These are phyloP conservation scores for Auriscalpium orientale DNA, from an alignment of 768 basidiomycete species.

Conservation along the genomic window DNA sequence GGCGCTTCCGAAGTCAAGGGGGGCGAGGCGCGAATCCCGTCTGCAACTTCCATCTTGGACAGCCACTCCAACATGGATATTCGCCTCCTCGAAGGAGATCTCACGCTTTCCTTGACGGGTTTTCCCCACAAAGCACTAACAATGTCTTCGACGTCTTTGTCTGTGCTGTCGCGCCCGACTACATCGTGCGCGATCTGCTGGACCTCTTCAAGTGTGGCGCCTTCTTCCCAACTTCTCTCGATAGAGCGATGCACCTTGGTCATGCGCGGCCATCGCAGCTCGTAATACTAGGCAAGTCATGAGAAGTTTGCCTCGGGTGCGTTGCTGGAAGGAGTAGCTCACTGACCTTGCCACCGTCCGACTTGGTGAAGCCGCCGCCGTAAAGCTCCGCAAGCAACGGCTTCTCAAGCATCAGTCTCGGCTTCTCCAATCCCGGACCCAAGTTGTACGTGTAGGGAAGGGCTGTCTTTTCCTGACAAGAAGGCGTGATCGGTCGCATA, in stretches of 20 bases:
- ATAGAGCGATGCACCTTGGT: conserved; percentile 53
- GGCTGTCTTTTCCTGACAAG: conserved; percentile 14
- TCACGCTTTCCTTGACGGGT: conserved; percentile 31
- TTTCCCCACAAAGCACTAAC: conserved; percentile 32
- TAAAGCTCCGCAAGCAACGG: conserved; percentile 69
- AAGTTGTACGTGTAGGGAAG: conserved; percentile 54
- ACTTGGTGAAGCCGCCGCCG: conserved; percentile 79
- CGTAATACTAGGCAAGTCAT: conserved; percentile 52
- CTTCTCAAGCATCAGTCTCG: conserved; percentile 46
- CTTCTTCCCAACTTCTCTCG: conserved; percentile 63
- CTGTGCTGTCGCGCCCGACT: conserved; percentile 42
- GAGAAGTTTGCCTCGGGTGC: background rate
- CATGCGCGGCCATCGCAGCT: conserved; percentile 77
- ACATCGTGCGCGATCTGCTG: conserved; percentile 47
- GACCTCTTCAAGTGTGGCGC: conserved; percentile 39
- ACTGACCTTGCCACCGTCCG: conserved; percentile 47
- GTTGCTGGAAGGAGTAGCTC: background rate
- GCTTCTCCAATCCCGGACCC: conserved; percentile 39
- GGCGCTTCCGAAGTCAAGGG: conserved; percentile 6
- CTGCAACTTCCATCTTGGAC: conserved; percentile 27
- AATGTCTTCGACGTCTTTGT: conserved; percentile 47
- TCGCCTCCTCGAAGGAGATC: conserved; percentile 32
- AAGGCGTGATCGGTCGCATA: background rate
- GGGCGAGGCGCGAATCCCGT: conserved; percentile 10
- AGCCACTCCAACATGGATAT: conserved; percentile 34